Conservation (phyloP, 768 basidiomycete genomes). For the Phanerodontia chrysosporium region DNA sequence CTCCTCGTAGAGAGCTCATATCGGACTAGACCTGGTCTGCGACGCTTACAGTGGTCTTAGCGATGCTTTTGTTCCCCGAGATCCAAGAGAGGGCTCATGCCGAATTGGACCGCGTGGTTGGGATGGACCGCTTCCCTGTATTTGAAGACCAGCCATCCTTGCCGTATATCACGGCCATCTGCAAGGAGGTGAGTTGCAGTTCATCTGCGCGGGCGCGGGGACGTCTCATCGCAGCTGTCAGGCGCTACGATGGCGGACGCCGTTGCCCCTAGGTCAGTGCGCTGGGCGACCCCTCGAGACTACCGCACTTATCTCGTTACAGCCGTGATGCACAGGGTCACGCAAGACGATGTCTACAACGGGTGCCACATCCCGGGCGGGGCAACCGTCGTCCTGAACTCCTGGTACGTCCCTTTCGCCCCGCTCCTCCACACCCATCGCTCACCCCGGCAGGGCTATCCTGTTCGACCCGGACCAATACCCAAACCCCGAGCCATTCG, state of each 20-base stretch:
- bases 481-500: conserved; percentile 29
- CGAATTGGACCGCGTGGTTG: conserved; percentile 15
- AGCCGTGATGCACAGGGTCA: conserved; percentile 24
- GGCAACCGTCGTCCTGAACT: conserved; percentile 22
- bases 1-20: background rate
- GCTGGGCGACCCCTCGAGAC: no score
- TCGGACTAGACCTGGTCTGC: conserved; percentile 22
- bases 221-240: background rate
- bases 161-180: conserved; percentile 23
- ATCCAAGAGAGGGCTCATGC: conserved; percentile 8
- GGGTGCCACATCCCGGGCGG: conserved; percentile 30
- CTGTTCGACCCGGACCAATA: conserved; percentile 34
- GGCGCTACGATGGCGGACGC: conserved; percentile 13
- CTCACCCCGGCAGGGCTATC: conserved; percentile 27
- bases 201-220: conserved; percentile 12
- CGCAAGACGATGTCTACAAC: conserved; percentile 26
- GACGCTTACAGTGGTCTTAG: conserved; percentile 5
- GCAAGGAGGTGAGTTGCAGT: conserved; percentile 6
- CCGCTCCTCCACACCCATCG: background rate
- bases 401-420: background rate
- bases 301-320: background rate
- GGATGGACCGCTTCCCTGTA: conserved; percentile 23
- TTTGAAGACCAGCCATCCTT: conserved; percentile 20
- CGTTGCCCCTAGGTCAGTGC: conserved; percentile 12
- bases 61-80: conserved; percentile 14